A percentile compares a stretch with the other conserved stretches of the same genome.
Evolutionary conservation across 176 grass and related monocot genomes (phyloP).

Genomic region (Eragrostis curvula): DNA sequence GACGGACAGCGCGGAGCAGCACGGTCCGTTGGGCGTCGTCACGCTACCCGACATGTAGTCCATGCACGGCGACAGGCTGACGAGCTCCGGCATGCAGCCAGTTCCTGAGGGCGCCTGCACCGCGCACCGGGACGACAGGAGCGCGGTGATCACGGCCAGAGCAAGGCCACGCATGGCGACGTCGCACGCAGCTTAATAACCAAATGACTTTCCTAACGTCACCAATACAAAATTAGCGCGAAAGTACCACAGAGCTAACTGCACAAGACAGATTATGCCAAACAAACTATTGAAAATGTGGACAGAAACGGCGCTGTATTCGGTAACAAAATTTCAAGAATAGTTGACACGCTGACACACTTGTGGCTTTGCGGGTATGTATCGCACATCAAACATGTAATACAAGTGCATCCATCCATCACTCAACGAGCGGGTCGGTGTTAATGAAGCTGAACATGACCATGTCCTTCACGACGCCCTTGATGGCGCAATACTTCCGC

Average conservation of each 20-base stretch:
- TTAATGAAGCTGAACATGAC: conserved; percentile 71
- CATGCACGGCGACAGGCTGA: conserved; percentile 69
- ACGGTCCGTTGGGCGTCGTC: conserved; percentile 51
- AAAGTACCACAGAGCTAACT: too few relatives aligned
- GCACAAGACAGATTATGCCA: too few relatives aligned
- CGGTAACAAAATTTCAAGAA: too few relatives aligned
- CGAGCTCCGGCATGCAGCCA: conserved; percentile 51
- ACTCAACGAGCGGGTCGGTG: not conserved
- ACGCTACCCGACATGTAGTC: conserved; percentile 61
- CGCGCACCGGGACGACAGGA: conserved; percentile 10
- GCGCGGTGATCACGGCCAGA: conserved; percentile 34
- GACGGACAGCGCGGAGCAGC: conserved; percentile 68
- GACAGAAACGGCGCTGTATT: too few relatives aligned
- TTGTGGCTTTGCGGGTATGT: too few relatives aligned
- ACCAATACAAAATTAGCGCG: too few relatives aligned
- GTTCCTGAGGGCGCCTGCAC: conserved; percentile 21
- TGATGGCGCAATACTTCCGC: conserved; percentile 48
- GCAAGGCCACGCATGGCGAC: not conserved
- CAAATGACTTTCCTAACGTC: too few relatives aligned
- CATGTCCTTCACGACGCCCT: conserved; percentile 60
- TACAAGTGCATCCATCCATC: too few relatives aligned
- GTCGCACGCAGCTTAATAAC: too few relatives aligned
- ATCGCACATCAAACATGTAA: too few relatives aligned
- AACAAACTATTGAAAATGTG: too few relatives aligned
- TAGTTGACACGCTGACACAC: too few relatives aligned